phyloP scores from a whole-genome alignment of 2,329 filamentous ascomycete species.

The Harringtonia lauricola region DNA sequence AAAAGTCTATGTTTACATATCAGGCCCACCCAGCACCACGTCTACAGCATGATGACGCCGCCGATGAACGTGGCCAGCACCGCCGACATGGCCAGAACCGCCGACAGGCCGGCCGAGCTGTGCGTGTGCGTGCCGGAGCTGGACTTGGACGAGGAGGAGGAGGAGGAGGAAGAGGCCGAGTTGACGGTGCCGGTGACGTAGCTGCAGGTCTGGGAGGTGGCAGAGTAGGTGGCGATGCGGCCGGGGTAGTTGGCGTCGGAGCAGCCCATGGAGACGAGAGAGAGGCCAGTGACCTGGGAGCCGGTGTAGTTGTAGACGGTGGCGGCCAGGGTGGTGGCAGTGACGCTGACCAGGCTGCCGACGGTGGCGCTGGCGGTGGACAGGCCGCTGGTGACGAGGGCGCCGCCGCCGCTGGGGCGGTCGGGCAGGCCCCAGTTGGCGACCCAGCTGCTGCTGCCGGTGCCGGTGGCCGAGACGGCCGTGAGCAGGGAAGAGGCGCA shows the following conservation, averaged over 20 bases:
- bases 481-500: neutral
- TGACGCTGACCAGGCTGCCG: slow-evolving; percentile 3
- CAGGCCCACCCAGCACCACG: no score
- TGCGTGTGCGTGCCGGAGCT: neutral
- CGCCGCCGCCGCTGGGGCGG: slow-evolving; percentile 1
- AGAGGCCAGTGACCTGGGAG: slow-evolving; percentile 1
- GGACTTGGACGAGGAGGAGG: neutral
- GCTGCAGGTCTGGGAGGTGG: slow-evolving; percentile 1
- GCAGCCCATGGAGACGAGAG: slow-evolving; percentile 4
- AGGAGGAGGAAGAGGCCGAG: no score
- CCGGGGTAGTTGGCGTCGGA: slow-evolving; percentile 7
- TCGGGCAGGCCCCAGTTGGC: slow-evolving; percentile 1
- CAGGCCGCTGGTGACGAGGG: slow-evolving; percentile 1
- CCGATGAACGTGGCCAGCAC: neutral
- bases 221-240: slow-evolving; percentile 1
- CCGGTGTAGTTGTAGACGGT: slow-evolving; percentile 5
- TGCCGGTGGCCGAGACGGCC: no score
- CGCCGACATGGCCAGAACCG: neutral
- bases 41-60: neutral
- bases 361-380: slow-evolving; percentile 1
- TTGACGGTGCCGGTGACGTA: slow-evolving; percentile 1
- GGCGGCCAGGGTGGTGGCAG: slow-evolving; percentile 3
- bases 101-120: neutral
- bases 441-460: neutral
- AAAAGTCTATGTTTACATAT: neutral